A percentile compares a stretch with the other conserved stretches of the same genome.
phyloP scores from a whole-genome alignment of 129 eudicot genomes.

The Daucus carota region DH1_v3.0 NC_030384.2:44314501-44315000 shows the following conservation, averaged over 20 bases:
- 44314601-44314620: not conserved
- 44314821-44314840: not conserved
- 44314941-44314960: not conserved
- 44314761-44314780: not conserved
- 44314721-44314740: not conserved
- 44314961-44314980: not conserved
- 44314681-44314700: not conserved
- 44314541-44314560: conserved; percentile 34
- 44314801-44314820: not conserved
- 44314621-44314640: not conserved
- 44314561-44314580: conserved; percentile 21
- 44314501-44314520: conserved; percentile 26
- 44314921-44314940: not conserved
- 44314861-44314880: conserved; percentile 3
- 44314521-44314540: conserved; percentile 26
- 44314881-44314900: not conserved
- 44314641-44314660: not conserved
- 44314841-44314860: conserved; percentile 9
- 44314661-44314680: conserved; percentile 2
- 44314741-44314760: not conserved
- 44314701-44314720: not conserved
- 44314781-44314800: not conserved
- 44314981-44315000: not conserved
- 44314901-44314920: not conserved
- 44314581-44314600: not conserved